Evolutionary conservation across 345 rosid species (phyloP).

Genomic region (Lepidium africanum): DNA sequence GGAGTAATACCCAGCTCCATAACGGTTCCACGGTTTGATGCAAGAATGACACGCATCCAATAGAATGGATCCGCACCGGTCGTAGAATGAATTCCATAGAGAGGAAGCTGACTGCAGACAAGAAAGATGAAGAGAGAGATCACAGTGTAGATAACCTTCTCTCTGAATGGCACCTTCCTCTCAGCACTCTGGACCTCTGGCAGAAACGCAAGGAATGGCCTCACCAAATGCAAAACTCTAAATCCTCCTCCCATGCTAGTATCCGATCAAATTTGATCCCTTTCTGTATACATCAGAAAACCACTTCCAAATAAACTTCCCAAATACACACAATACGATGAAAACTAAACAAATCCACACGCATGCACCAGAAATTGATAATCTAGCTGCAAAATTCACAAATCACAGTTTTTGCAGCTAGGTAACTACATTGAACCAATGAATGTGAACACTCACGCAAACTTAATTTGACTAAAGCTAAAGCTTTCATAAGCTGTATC

Average conservation of each 20-base stretch:
- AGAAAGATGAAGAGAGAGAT: conserved; percentile 56
- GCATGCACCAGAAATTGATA: background rate
- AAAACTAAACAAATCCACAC: background rate
- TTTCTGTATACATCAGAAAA: conserved; percentile 8
- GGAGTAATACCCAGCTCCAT: conserved; percentile 81
- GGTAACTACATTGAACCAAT: background rate
- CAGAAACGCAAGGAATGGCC: conserved; percentile 52
- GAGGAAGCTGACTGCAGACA: conserved; percentile 73
- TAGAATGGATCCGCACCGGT: conserved; percentile 71
- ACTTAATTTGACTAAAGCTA: background rate
- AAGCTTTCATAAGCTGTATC: background rate
- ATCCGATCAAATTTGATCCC: background rate
- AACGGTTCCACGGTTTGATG: conserved; percentile 67
- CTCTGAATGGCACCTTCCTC: conserved; percentile 60
- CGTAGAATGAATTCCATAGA: conserved; percentile 62
- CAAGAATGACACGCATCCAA: conserved; percentile 79
- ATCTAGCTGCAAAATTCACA: background rate
- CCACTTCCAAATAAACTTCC: background rate
- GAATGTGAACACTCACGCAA: background rate
- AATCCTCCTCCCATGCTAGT: conserved; percentile 66
- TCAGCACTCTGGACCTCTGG: conserved; percentile 64
- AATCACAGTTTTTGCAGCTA: background rate
- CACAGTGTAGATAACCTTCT: conserved; percentile 55
- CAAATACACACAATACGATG: background rate
- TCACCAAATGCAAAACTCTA: conserved; percentile 55